Evolutionary conservation across 73 alveolate genomes (phyloP).

Genomic region (Paramecium primaurelia): DNA sequence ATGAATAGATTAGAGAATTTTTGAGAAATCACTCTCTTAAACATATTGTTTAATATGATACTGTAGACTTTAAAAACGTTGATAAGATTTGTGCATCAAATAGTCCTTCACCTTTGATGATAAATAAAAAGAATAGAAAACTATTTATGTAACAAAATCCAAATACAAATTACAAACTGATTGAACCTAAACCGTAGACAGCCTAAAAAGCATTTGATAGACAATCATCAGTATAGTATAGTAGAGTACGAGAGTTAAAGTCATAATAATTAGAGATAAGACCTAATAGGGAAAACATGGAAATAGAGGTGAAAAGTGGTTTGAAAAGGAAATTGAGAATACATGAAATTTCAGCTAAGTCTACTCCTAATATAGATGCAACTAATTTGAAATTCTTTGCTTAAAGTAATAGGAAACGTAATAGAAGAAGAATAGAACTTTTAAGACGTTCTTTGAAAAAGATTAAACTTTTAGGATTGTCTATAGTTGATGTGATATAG

Average conservation of each 20-base stretch:
- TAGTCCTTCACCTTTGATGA: neutral
- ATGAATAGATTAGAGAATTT: slow-evolving; percentile 34
- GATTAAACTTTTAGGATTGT: neutral
- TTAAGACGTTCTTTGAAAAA: neutral
- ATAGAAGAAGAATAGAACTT: neutral
- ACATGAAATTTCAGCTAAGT: neutral
- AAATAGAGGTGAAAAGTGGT: neutral
- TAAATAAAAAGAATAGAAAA: neutral
- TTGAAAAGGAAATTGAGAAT: neutral
- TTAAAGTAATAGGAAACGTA: neutral
- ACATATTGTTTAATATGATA: neutral
- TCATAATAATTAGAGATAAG: neutral
- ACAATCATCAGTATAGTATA: neutral
- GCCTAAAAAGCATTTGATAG: neutral
- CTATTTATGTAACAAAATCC: neutral
- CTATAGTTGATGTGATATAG: neutral
- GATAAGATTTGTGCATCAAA: neutral
- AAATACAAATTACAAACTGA: neutral
- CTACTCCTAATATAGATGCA: neutral
- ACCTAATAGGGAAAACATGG: neutral
- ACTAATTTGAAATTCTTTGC: neutral
- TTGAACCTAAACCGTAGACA: neutral
- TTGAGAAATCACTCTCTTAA: neutral
- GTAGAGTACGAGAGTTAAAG: neutral
- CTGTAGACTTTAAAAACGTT: neutral